These are phyloP conservation scores for Solanum etuberosum DNA, from an alignment of 257 asterid species.

Conservation along the genomic window DNA sequence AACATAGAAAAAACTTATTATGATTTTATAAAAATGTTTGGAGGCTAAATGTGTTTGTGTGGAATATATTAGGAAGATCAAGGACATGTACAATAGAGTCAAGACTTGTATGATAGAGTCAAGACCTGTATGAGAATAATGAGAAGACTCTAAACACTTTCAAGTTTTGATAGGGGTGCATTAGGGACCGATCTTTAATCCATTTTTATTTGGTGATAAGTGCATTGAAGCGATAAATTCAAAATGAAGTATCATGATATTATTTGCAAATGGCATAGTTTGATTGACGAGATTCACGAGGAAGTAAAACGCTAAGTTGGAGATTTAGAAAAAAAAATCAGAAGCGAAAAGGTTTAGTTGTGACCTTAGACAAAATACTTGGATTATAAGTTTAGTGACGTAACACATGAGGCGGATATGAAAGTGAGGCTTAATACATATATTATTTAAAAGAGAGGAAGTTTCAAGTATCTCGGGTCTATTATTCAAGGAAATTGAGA, in stretches of 20 bases:
- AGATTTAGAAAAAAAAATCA: background rate
- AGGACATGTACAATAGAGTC: background rate
- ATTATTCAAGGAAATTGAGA: background rate
- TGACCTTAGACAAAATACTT: background rate
- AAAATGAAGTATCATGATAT: background rate
- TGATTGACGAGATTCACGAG: background rate
- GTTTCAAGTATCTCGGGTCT: background rate
- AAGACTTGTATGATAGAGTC: accelerated
- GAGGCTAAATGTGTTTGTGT: background rate
- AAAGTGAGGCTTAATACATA: background rate
- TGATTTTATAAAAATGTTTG: background rate
- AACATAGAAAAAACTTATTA: background rate
- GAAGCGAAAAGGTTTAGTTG: background rate
- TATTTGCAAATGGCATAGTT: background rate
- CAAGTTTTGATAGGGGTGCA: background rate
- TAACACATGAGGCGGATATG: background rate
- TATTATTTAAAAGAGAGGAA: background rate
- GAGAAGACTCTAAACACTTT: background rate
- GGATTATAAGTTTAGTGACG: background rate
- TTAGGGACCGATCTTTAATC: background rate
- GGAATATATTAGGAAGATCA: background rate
- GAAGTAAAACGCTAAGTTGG: background rate
- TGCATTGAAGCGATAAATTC: background rate
- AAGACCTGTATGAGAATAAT: background rate
- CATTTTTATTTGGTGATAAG: background rate